Conservation (phyloP, 257 asterid species). For the Penstemon eatonii region DNA sequence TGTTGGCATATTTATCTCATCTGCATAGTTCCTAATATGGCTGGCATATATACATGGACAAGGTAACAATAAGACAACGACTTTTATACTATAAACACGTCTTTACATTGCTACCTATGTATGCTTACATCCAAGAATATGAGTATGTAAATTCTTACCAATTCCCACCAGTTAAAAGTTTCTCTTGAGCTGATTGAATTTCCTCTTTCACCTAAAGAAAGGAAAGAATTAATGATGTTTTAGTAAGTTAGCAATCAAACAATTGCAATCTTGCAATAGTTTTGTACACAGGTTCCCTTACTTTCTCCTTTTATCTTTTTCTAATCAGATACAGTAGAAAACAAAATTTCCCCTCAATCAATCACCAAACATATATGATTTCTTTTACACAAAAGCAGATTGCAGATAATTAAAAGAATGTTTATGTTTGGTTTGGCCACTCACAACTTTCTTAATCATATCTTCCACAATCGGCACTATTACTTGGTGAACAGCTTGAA, state of each 20-base stretch:
- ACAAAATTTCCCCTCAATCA: too few species aligned
- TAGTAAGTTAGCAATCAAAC: conserved; percentile 4
- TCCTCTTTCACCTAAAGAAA: conserved; percentile 48
- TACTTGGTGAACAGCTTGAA: conserved; percentile 19
- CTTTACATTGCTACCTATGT: too few species aligned
- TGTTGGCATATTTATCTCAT: conserved; percentile 18
- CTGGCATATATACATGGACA: not conserved
- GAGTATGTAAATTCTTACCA: conserved; percentile 34
- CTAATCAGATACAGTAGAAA: too few species aligned
- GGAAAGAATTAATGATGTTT: conserved; percentile 1
- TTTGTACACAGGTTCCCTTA: too few species aligned
- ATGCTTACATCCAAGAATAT: not conserved
- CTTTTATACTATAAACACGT: not conserved
- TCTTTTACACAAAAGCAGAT: not conserved
- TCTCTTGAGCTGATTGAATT: conserved; percentile 33
- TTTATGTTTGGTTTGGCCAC: conserved; percentile 5
- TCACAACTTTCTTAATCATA: conserved; percentile 42
- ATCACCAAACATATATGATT: too few species aligned
- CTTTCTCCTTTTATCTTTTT: too few species aligned
- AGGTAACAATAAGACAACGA: not conserved
- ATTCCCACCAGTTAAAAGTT: conserved; percentile 19
- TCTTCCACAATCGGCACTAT: conserved; percentile 31
- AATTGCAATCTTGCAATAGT: not conserved
- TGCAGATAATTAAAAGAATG: not conserved
- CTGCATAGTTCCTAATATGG: conserved; percentile 36